phyloP scores from a whole-genome alignment of 257 asterid genomes.

The Gentiana straminea region DNA sequence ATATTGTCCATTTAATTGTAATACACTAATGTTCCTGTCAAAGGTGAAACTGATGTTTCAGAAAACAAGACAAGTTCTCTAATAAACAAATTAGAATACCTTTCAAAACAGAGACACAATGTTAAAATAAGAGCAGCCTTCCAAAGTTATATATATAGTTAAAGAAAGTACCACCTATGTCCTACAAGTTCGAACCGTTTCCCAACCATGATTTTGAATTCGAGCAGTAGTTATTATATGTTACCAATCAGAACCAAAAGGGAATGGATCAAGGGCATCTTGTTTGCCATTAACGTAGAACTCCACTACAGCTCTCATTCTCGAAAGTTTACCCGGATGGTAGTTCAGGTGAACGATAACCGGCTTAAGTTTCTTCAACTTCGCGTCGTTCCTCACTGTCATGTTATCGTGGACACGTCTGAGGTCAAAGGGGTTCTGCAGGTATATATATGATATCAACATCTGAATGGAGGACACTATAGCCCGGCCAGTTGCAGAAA shows the following conservation, averaged over 20 bases:
- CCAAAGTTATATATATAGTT: too few relatives aligned
- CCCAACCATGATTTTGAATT: too few relatives aligned
- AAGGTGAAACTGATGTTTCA: too few relatives aligned
- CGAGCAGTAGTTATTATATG: too few relatives aligned
- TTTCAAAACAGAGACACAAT: too few relatives aligned
- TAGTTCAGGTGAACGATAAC: constrained; percentile 75
- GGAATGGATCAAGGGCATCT: constrained; percentile 63
- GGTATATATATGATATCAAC: constrained; percentile 61
- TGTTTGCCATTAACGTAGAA: constrained; percentile 62
- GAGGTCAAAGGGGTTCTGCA: constrained; percentile 74
- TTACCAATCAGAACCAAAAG: constrained; percentile 52
- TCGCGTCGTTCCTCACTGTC: constrained; percentile 52
- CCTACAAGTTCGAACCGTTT: too few relatives aligned
- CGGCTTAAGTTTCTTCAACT: constrained; percentile 49
- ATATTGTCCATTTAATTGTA: too few relatives aligned
- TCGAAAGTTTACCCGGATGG: constrained; percentile 66
- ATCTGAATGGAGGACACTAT: constrained; percentile 65
- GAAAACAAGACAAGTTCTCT: too few relatives aligned
- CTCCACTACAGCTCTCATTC: constrained; percentile 73
- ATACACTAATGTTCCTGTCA: too few relatives aligned
- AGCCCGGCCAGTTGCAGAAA: constrained; percentile 78
- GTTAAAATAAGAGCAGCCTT: too few relatives aligned
- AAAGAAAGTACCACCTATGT: too few relatives aligned
- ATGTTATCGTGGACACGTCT: constrained; percentile 67
- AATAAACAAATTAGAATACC: too few relatives aligned